A percentile compares a stretch with the other conserved stretches of the same genome.
phyloP scores from a whole-genome alignment of 192 early-diverging fungal genomes.

The Podila clonocystis region DNA sequence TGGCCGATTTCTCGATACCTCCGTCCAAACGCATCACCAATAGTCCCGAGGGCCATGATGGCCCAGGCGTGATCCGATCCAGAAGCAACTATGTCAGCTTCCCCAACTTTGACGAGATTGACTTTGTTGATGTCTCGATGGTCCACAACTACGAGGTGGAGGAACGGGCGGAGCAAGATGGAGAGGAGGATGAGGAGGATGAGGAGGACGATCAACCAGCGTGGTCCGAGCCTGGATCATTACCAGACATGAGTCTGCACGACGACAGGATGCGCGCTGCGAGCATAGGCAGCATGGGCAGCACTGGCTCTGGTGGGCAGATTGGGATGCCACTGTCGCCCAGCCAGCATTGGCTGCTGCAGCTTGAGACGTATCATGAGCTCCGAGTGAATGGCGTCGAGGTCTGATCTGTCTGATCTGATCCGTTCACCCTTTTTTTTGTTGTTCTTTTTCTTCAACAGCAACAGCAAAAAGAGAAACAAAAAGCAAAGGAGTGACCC shows the following conservation, averaged over 20 bases:
- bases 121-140: conserved; percentile 50
- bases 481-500: no score
- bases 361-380: conserved; percentile 36
- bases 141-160: conserved; percentile 3
- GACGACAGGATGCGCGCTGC: conserved; percentile 18
- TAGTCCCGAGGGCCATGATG: background rate
- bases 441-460: background rate
- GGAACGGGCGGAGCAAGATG: conserved; percentile 2
- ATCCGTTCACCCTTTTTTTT: background rate
- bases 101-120: conserved; percentile 47
- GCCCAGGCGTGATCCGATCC: conserved; percentile 26
- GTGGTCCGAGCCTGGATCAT: conserved; percentile 35
- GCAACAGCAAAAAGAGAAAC: no score
- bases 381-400: conserved; percentile 18
- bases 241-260: conserved; percentile 10
- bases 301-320: background rate
- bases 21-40: conserved; percentile 19
- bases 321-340: conserved; percentile 37
- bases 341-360: conserved; percentile 41
- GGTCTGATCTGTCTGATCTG: conserved; percentile 12
- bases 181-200: conserved; percentile 35
- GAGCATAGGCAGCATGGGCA: background rate
- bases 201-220: conserved; percentile 27
- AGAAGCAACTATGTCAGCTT: conserved; percentile 51
- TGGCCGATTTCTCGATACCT: conserved; percentile 41